Conservation (phyloP, 164 flowering plant genomes). For the Santalum album region DNA sequence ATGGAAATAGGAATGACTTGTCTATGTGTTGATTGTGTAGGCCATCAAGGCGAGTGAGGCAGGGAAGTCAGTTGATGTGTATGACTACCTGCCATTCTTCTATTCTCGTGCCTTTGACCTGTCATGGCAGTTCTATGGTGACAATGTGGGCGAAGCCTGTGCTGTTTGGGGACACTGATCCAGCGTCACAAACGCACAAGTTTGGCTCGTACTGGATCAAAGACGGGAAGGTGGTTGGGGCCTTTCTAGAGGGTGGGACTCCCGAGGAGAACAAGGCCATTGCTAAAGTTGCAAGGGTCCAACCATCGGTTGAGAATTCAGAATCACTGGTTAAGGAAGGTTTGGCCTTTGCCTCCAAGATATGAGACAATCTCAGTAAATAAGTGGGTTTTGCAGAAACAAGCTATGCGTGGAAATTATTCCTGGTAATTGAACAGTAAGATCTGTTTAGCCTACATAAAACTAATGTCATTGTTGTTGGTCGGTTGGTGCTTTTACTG, state of each 20-base stretch:
- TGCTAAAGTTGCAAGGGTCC: constrained; percentile 79
- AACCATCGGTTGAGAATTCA: constrained; percentile 53
- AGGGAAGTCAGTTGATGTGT: constrained; percentile 65
- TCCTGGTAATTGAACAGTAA: too few species aligned
- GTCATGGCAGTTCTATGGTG: constrained; percentile 98
- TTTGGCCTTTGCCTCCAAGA: constrained; percentile 63
- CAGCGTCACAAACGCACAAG: constrained; percentile 55
- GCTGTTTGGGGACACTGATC: constrained; percentile 70
- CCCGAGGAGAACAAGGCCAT: constrained; percentile 93
- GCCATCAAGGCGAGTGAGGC: constrained; percentile 77
- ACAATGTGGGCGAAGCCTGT: constrained; percentile 90
- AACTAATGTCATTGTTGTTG: too few species aligned
- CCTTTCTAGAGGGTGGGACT: constrained; percentile 89
- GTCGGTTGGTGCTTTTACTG: too few species aligned
- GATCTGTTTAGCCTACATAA: too few species aligned
- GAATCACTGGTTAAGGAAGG: constrained; percentile 62
- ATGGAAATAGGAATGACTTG: not conserved
- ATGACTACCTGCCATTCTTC: constrained; percentile 95
- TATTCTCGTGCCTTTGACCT: constrained; percentile 86
- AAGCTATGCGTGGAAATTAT: too few species aligned
- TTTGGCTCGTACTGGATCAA: constrained; percentile 96
- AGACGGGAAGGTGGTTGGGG: constrained; percentile 81
- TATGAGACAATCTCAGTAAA: constrained; percentile 27
- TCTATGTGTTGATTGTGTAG: constrained; percentile 23
- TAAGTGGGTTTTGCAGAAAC: too few species aligned